Evolutionary conservation across 2,329 filamentous ascomycete species (phyloP).

Genomic region (Fusarium acutatum): DNA sequence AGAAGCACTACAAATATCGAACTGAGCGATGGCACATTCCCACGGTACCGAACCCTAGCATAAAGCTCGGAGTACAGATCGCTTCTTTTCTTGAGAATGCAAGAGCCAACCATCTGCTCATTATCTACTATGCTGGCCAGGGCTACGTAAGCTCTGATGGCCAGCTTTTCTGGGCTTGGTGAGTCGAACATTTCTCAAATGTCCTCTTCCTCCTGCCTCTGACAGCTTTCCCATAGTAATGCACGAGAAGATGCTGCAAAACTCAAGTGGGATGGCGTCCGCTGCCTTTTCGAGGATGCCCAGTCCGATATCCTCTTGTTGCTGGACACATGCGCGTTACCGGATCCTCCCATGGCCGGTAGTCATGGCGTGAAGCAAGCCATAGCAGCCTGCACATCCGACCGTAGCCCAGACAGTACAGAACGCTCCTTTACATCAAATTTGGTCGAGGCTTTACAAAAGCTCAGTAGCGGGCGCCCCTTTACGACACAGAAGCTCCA

Average conservation of each 20-base stretch:
- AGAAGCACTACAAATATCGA: slow-evolving; percentile 67
- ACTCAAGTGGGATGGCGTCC: slow-evolving; percentile 70
- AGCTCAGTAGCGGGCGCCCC: slow-evolving; percentile 60
- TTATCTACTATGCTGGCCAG: slow-evolving; percentile 72
- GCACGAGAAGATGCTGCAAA: slow-evolving; percentile 65
- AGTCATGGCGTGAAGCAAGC: slow-evolving; percentile 68
- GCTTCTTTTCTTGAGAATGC: slow-evolving; percentile 67
- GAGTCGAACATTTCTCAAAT: slow-evolving; percentile 48
- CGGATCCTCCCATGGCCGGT: slow-evolving; percentile 59
- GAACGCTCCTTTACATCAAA: slow-evolving; percentile 67
- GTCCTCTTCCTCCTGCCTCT: slow-evolving; percentile 43
- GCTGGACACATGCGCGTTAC: slow-evolving; percentile 68
- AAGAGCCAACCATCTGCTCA: slow-evolving; percentile 66
- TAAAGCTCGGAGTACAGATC: slow-evolving; percentile 69
- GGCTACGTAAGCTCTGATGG: slow-evolving; percentile 66
- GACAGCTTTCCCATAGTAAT: slow-evolving; percentile 57
- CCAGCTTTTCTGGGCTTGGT: slow-evolving; percentile 74
- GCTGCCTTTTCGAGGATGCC: slow-evolving; percentile 69
- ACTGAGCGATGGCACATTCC: slow-evolving; percentile 71
- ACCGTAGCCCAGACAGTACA: slow-evolving; percentile 56
- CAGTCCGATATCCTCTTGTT: slow-evolving; percentile 70
- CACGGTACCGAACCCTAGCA: slow-evolving; percentile 64
- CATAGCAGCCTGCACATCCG: slow-evolving; percentile 66
- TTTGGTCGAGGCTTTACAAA: slow-evolving; percentile 63
- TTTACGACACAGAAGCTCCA: slow-evolving; percentile 66